These are phyloP conservation scores for Spongispora temasekensis DNA, from an alignment of 1,284 basidiomycete genomes.

Conservation along the genomic window DNA sequence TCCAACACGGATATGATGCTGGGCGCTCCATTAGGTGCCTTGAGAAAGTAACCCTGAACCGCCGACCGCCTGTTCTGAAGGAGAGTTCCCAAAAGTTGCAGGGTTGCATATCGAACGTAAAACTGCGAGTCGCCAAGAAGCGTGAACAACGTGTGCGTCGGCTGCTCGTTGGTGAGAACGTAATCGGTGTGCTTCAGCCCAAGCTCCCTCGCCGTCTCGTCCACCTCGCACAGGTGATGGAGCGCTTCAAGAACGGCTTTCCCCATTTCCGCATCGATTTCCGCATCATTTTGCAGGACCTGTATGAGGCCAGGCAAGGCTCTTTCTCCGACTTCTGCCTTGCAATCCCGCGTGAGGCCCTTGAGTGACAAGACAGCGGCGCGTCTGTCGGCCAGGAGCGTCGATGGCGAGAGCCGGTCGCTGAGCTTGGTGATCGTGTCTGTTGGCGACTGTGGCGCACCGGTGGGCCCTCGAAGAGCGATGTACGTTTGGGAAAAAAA, in stretches of 20 bases:
- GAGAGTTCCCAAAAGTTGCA: constrained; percentile 83
- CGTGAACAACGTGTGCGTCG: constrained; percentile 76
- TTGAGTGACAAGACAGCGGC: constrained; percentile 93
- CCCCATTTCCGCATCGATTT: constrained; percentile 86
- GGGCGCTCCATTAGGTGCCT: constrained; percentile 72
- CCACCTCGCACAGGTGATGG: constrained; percentile 71
- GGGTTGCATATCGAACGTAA: constrained; percentile 85
- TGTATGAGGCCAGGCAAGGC: constrained; percentile 79
- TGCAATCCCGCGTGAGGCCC: constrained; percentile 89
- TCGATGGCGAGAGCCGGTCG: constrained; percentile 85
- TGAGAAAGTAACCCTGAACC: constrained; percentile 90
- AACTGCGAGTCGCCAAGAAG: constrained; percentile 79
- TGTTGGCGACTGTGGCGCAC: constrained; percentile 76
- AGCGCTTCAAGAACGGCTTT: constrained; percentile 91
- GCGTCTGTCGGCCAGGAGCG: constrained; percentile 85
- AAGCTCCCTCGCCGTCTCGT: constrained; percentile 58
- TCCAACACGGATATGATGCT: constrained; percentile 75
- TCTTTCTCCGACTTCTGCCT: constrained; percentile 78
- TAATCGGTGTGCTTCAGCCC: constrained; percentile 74
- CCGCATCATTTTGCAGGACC: constrained; percentile 83
- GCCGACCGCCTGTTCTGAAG: constrained; percentile 77
- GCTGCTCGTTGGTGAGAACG: constrained; percentile 69
- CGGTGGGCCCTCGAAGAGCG: constrained; percentile 75
- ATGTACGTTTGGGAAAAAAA: constrained; percentile 82
- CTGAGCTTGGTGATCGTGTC: constrained; percentile 88